A percentile compares a stretch with the other conserved stretches of the same genome.
Evolutionary conservation across 23 red algal species (phyloP).

Genomic region (Cyanidioschyzon merolae): DNA sequence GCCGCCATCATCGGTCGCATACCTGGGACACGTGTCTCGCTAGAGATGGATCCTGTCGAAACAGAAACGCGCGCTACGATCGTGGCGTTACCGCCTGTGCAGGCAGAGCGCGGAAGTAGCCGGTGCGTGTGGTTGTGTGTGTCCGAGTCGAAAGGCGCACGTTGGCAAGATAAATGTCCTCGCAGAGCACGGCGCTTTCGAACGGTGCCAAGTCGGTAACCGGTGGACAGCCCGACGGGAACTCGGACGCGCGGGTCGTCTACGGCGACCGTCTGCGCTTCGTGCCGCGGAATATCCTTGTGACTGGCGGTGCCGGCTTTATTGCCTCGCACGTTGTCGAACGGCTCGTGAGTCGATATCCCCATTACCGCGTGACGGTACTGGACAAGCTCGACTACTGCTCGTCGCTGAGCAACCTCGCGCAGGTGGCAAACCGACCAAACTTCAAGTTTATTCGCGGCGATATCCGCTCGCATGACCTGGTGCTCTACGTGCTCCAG

Average conservation of each 20-base stretch:
- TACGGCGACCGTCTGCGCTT: slow-evolving; percentile 5
- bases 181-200: no score
- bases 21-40: no score
- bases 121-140: neutral
- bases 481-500: slow-evolving; percentile 70
- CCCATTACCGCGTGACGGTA: slow-evolving; percentile 49
- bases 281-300: slow-evolving; percentile 53
- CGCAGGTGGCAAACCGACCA: slow-evolving; percentile 5
- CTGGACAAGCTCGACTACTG: slow-evolving; percentile 92
- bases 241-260: neutral
- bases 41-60: no score
- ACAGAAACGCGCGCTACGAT: neutral
- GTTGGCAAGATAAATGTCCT: neutral
- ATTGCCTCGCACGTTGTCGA: slow-evolving; percentile 89
- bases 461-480: slow-evolving; percentile 70
- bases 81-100: neutral
- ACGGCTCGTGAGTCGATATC: slow-evolving; percentile 51
- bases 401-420: slow-evolving; percentile 59
- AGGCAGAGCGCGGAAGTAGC: neutral
- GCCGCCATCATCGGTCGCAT: no score
- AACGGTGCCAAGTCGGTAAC: no score
- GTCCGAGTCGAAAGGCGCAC: neutral
- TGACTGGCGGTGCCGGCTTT: slow-evolving; percentile 94
- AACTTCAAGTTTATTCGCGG: slow-evolving; percentile 78
- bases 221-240: no score